Evolutionary conservation across 495 filamentous ascomycete genomes (phyloP).

Genomic region (Talaromyces wortmannii): DNA sequence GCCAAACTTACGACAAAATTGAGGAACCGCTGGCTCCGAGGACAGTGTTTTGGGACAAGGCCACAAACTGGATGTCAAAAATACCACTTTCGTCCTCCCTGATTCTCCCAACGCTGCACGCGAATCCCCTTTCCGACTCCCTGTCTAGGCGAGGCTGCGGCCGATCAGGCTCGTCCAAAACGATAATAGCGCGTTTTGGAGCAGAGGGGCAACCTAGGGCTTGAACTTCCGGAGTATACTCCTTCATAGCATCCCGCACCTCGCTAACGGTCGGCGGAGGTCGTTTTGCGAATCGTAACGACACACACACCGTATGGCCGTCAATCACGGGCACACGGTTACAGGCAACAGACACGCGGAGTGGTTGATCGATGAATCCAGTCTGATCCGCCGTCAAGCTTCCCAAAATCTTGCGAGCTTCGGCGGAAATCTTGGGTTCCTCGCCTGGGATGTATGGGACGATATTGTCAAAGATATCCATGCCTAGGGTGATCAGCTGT

Average conservation of each 20-base stretch:
- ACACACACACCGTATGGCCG: slow-evolving; percentile 35
- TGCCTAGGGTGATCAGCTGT: too few species aligned
- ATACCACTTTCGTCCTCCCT: slow-evolving; percentile 50
- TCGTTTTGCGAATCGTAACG: slow-evolving; percentile 23
- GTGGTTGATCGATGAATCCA: slow-evolving; percentile 22
- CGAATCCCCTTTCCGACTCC: slow-evolving; percentile 57
- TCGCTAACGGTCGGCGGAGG: slow-evolving; percentile 29
- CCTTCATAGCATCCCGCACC: slow-evolving; percentile 30
- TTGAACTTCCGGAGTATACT: slow-evolving; percentile 33
- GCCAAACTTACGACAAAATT: too few species aligned
- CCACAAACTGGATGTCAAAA: slow-evolving; percentile 77
- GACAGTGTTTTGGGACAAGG: slow-evolving; percentile 80
- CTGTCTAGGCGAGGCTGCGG: slow-evolving; percentile 34
- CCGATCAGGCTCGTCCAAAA: slow-evolving; percentile 34
- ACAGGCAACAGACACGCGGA: slow-evolving; percentile 28
- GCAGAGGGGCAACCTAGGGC: slow-evolving; percentile 30
- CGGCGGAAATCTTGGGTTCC: slow-evolving; percentile 33
- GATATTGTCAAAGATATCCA: slow-evolving; percentile 40
- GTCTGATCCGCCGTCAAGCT: slow-evolving; percentile 21
- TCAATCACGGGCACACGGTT: slow-evolving; percentile 34
- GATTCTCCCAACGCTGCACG: slow-evolving; percentile 73
- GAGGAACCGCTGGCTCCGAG: slow-evolving; percentile 92
- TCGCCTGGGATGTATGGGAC: slow-evolving; percentile 35
- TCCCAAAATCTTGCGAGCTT: slow-evolving; percentile 35
- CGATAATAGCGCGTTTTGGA: slow-evolving; percentile 29